phyloP scores from a whole-genome alignment of 306 rosid genomes.

The Parietaria judaica region DNA sequence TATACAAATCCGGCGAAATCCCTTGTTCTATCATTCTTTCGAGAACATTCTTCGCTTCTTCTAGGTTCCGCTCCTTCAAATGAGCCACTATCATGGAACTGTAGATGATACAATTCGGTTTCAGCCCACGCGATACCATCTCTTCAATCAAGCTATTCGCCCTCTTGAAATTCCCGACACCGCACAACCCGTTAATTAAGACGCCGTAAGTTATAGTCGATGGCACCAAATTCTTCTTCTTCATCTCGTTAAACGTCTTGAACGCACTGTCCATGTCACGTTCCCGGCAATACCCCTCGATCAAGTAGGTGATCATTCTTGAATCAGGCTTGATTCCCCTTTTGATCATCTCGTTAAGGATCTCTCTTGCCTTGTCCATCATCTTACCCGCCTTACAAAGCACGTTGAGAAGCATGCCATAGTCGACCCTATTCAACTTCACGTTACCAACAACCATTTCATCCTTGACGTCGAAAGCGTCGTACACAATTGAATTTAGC shows the following conservation, averaged over 20 bases:
- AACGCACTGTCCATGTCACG: conserved; percentile 19
- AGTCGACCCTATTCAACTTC: conserved; percentile 10
- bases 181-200: conserved; percentile 30
- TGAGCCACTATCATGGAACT: conserved; percentile 25
- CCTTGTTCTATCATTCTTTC: conserved; percentile 28
- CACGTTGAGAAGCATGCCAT: conserved; percentile 27
- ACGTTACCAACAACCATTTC: conserved; percentile 28
- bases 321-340: conserved; percentile 22
- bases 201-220: conserved; percentile 25
- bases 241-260: conserved; percentile 30
- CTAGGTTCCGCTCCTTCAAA: conserved; percentile 23
- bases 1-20: conserved; percentile 26
- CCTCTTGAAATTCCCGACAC: conserved; percentile 18
- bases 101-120: conserved; percentile 30
- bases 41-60: conserved; percentile 24
- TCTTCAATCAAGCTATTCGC: conserved; percentile 25
- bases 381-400: conserved; percentile 27
- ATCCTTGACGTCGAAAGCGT: conserved; percentile 28
- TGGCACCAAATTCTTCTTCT: conserved; percentile 27
- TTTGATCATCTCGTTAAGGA: conserved; percentile 29
- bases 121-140: conserved; percentile 26
- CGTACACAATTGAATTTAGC: conserved; percentile 22
- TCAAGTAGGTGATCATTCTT: conserved; percentile 21
- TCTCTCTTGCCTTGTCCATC: conserved; percentile 30
- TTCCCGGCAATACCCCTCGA: conserved; percentile 33